Base-by-base conservation (phyloP, 2,329 filamentous ascomycete species). In the Scytalidium sp. region DNA sequence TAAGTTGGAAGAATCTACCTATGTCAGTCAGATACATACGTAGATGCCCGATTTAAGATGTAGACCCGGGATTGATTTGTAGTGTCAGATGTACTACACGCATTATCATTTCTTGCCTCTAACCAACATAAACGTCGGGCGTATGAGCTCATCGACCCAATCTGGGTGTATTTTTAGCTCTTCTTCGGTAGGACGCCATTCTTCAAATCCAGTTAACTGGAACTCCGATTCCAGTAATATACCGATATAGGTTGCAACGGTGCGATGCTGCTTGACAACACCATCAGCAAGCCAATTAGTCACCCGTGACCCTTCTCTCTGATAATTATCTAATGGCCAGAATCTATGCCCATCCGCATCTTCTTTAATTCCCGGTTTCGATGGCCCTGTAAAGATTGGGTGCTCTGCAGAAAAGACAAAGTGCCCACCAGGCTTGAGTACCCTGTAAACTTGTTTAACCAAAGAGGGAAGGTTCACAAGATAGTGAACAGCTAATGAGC, bases 391-490 rank as follows among this genome's bases (percentile, higher is more conserved):
- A 51, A 64, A 69, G 44, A 76, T 67, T 0, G 75, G 74, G 50
- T 78, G 75, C 56, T 77, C 74, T 39, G 75, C 66, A 0, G 72
- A 72, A 55, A 75, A 76, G 8, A 97, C 84, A 64, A 99, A 95
- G 2, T 91, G 89, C 47, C 81, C 80, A 66, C 97, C 93, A 0
- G 91, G 90, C 68, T 92, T 93, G 20, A 97, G 79, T 19, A 93
- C 75, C 56, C 80, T 79, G 74, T 95, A 94, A 65, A 96, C 87
- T 63, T 94, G 88, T 1, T 83, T 76, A 3, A 97, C 76, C 5
- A 95, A 76, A 2, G 85, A 87, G 0, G 92, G 91, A 6, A 97
- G 80, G 67, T 97, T 88, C 67, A 97, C 97, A 74, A 96, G 85
- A 91, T 94, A 97, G 70, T 97, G 93, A 63, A 97, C 73, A 49